Evolutionary conservation across 2,329 filamentous ascomycete species (phyloP).

Genomic region (Pseudogymnoascus destructans): DNA sequence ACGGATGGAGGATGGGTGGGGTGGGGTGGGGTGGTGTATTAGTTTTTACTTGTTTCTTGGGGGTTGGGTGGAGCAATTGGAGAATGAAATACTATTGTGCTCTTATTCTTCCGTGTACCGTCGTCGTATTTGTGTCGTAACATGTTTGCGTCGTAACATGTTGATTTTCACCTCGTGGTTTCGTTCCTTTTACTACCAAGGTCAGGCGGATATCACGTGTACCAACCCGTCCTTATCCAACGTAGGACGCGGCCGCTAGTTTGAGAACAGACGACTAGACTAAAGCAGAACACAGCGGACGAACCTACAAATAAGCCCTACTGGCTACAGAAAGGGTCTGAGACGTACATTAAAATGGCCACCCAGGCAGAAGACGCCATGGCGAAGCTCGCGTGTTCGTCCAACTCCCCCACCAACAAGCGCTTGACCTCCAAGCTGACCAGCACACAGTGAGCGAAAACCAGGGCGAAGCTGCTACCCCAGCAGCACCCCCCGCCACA

Average conservation of each 20-base stretch:
- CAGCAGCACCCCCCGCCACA: not conserved
- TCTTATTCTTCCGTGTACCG: not conserved
- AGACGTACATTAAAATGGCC: not conserved
- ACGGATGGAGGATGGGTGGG: not conserved
- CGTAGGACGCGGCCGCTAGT: not conserved
- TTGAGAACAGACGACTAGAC: not conserved
- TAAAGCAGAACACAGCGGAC: not conserved
- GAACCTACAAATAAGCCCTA: not conserved
- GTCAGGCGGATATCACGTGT: not conserved
- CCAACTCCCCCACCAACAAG: not conserved
- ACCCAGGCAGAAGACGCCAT: slow-evolving; percentile 5
- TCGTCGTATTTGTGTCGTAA: not conserved
- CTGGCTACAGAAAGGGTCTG: not conserved
- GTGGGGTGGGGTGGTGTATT: not conserved
- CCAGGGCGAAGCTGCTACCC: not conserved
- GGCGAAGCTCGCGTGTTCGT: slow-evolving; percentile 8
- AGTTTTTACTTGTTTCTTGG: not conserved
- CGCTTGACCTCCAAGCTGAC: not conserved
- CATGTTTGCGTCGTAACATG: too few relatives aligned
- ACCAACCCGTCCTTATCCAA: not conserved
- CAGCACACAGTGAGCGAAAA: not conserved
- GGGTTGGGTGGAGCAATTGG: not conserved
- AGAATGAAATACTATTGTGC: not conserved
- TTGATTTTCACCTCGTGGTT: not conserved
- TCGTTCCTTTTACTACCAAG: not conserved